phyloP scores from a whole-genome alignment of 139 green algal genomes.

The Chlorella sp. region DNA sequence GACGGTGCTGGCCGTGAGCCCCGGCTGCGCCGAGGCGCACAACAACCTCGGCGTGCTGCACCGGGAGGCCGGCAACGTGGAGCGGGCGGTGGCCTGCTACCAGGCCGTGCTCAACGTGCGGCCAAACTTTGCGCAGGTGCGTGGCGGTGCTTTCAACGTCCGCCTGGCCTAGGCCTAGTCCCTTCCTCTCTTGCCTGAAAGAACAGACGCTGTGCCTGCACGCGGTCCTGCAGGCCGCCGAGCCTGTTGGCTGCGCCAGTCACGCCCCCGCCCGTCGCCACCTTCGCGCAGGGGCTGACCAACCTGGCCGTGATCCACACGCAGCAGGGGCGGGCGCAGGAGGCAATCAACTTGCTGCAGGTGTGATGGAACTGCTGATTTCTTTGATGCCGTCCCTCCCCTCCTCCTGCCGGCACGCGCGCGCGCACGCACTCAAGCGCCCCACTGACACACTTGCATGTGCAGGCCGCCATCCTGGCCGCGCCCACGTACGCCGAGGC shows the following conservation, averaged over 20 bases:
- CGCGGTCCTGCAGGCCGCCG: no score
- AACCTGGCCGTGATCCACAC: slow-evolving; percentile 96
- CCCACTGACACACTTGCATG: no score
- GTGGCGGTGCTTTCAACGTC: no score
- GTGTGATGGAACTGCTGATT: no score
- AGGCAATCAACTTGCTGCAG: no score
- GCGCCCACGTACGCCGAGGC: slow-evolving; percentile 77
- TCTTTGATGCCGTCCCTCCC: no score
- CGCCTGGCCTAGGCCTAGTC: no score
- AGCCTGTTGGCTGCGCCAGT: no score
- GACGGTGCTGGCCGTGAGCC: slow-evolving; percentile 71
- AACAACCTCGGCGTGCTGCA: slow-evolving; percentile 91
- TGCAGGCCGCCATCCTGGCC: slow-evolving; percentile 77
- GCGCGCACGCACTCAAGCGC: no score
- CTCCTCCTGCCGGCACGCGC: no score
- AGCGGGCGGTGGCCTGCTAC: slow-evolving; percentile 66
- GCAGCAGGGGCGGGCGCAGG: slow-evolving; percentile 68
- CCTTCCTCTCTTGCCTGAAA: no score
- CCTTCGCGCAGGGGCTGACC: slow-evolving; percentile 77
- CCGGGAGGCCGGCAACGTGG: slow-evolving; percentile 79
- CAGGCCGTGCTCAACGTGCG: slow-evolving; percentile 45
- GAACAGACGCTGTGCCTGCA: no score
- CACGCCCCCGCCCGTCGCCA: slow-evolving; percentile 37
- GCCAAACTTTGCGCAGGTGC: slow-evolving; percentile 61
- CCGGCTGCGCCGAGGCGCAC: slow-evolving; percentile 84